A percentile compares a stretch with the other conserved stretches of the same genome.
These are phyloP conservation scores for Didymella pomorum DNA, from an alignment of 2,329 filamentous ascomycete species.

Conservation along the genomic window DNA sequence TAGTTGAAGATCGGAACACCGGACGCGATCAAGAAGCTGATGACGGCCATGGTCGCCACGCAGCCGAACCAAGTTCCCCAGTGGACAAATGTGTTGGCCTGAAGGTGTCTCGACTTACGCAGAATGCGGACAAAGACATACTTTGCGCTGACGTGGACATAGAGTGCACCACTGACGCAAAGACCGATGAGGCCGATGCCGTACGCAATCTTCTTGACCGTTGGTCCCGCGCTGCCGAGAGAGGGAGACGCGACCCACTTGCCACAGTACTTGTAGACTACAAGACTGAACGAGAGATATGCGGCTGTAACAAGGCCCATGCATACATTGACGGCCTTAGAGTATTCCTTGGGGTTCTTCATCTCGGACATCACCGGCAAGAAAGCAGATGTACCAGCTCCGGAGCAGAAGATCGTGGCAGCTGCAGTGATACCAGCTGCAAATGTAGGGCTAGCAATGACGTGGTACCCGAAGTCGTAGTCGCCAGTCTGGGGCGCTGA, in stretches of 20 bases:
- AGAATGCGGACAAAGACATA: slow-evolving; percentile 64
- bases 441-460: slow-evolving; percentile 65
- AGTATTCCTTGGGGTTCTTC: slow-evolving; percentile 65
- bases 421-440: slow-evolving; percentile 64
- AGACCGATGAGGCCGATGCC: slow-evolving; percentile 65
- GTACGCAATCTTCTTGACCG: slow-evolving; percentile 67
- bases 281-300: slow-evolving; percentile 66
- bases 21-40: slow-evolving; percentile 62
- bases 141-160: slow-evolving; percentile 61
- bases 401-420: slow-evolving; percentile 67
- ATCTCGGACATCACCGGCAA: slow-evolving; percentile 73
- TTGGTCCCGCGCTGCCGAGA: slow-evolving; percentile 65
- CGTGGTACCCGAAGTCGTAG: slow-evolving; percentile 67
- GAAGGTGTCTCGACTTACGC: slow-evolving; percentile 59
- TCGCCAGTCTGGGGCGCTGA: slow-evolving; percentile 66
- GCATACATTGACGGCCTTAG: slow-evolving; percentile 66
- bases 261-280: slow-evolving; percentile 69
- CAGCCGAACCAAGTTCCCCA: slow-evolving; percentile 62
- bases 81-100: slow-evolving; percentile 59
- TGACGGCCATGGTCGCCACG: slow-evolving; percentile 52
- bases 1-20: slow-evolving; percentile 65
- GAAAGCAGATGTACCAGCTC: slow-evolving; percentile 67
- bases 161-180: slow-evolving; percentile 58
- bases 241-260: slow-evolving; percentile 68
- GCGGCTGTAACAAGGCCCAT: slow-evolving; percentile 66